Base-by-base conservation (phyloP, 345 rosid species). In the Eucalyptus regnans region DNA sequence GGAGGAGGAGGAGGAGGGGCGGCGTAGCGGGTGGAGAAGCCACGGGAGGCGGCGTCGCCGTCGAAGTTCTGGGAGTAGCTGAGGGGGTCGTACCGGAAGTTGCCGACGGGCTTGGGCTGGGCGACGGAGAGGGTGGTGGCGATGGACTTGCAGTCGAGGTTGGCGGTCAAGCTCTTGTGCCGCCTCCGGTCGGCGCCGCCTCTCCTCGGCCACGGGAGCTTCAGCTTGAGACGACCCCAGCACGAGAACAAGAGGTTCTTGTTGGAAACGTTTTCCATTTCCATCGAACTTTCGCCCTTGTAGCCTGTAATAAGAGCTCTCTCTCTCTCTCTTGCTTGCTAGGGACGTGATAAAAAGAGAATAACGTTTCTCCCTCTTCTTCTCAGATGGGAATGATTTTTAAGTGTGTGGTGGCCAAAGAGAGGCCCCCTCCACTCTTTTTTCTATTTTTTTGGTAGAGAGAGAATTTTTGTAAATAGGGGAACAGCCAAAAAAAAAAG, bases 21-120 rank as follows among this genome's bases (percentile, higher is more conserved):
- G 29, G 89, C 89, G 29, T 88, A 83, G 44, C 89, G 37, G 29
- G 89, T 18, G 51, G 87, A 43, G 79, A 88, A 88, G 9, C 80
- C 48, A 9, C 56, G 87, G 54, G 68, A 48, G 48, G 49, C 50
- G 52, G 80, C 86, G 49, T 88, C 87, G 20, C 86, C 52, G 62
- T 89, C 90, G 90, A 89, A 89, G 87, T 89, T 89, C 68, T 89
- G 90, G 49, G 90, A n/a, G 88, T 89, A 89, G 86, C 88, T 89
- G 50, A 89, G 68, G 15, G 88, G 86, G 54, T 89, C 90, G 79
- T 89, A 89, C 49, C 83, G 81, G 88, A 89, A 86, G 51, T 58
- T 87, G 66, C 81, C 37, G 50, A 87, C 49, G 43, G 90, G 88
- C 90, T 49, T 89, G 46, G 90, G 90, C 88, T 89, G 90, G 33